Evolutionary conservation across 495 filamentous ascomycete species (phyloP), one percentile per base, ranked within the genome.

Genomic region (Sordaria brevicollis): DNA sequence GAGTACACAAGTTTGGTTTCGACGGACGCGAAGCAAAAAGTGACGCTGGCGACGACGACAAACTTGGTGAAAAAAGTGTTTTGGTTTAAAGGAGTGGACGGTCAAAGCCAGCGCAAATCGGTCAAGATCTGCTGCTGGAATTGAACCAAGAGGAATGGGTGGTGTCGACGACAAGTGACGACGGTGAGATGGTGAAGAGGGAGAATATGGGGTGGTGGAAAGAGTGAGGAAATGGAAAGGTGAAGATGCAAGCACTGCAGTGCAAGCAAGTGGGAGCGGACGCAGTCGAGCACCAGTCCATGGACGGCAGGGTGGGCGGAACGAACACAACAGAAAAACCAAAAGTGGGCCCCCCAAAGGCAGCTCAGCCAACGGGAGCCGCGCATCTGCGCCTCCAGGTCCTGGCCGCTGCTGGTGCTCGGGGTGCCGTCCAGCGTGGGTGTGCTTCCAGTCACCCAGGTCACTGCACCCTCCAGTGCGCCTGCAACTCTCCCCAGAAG

Each of bases 351-450:
- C 49, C 35, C 25, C 33, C 25, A 6, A 15, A 13, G 11, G 25
- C 49, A 62, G 5, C 15, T 5, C 25, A 31, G 49, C 49, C 49
- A 57, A 57, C 49, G 49, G 49, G 49, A 57, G 31, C 82, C 85
- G 21, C 80, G 70, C 76, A 93, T 78, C 2, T 91, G 93, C 10
- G 88, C 87, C 69, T 84, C 85, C 1, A 88, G 80, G 73, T 91
- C 89, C 62, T 86, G 83, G 78, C 67, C 71, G 67, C 71, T 71
- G 68, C 69, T 62, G 54, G 49, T 57, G 21, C 11, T 57, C 49
- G 25, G 21, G 13, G 49, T 29, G 49, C 29, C 21, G 10, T 57
- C 49, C 49, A 54, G 43, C 43, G 43, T 54, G 11, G 43, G 43
- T 54, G 43, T 43, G 39, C 39, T n/a, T 43, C 38, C 41, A 25